Conservation (phyloP, 2,329 filamentous ascomycete species). For the Myriosclerotinia curreyana region DNA sequence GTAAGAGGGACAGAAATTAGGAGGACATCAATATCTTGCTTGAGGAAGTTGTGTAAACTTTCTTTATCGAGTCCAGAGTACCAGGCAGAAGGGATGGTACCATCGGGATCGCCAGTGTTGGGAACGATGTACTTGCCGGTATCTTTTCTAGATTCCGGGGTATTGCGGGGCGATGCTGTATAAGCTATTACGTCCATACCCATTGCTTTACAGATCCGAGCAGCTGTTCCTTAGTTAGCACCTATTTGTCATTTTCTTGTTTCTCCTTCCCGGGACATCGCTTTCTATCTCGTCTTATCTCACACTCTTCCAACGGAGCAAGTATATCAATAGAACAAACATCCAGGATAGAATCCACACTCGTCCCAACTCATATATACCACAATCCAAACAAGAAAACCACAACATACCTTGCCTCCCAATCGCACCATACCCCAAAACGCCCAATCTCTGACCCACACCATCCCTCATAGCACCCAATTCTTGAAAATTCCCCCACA, state of each 20-base stretch:
- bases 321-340: neutral
- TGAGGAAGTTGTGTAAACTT: constrained; percentile 40
- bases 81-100: constrained; percentile 41
- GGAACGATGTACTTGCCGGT: constrained; percentile 59
- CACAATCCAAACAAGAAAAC: neutral
- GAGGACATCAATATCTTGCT: constrained; percentile 41
- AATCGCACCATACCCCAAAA: constrained; percentile 43
- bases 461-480: constrained; percentile 47
- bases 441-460: constrained; percentile 56
- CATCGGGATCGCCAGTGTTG: constrained; percentile 48
- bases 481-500: constrained; percentile 47
- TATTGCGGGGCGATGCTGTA: constrained; percentile 58
- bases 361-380: neutral
- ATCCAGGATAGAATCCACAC: neutral
- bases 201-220: constrained; percentile 51
- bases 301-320: neutral
- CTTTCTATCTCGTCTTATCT: neutral
- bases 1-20: constrained; percentile 43
- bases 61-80: constrained; percentile 39
- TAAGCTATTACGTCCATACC: constrained; percentile 65
- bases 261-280: neutral
- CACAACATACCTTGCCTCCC: constrained; percentile 42
- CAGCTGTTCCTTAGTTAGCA: constrained; percentile 35
- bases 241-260: neutral
- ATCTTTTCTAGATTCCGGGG: constrained; percentile 55